Evolutionary conservation across 169 alveolate genomes (phyloP).

Genomic region (Plasmodium berghei): DNA sequence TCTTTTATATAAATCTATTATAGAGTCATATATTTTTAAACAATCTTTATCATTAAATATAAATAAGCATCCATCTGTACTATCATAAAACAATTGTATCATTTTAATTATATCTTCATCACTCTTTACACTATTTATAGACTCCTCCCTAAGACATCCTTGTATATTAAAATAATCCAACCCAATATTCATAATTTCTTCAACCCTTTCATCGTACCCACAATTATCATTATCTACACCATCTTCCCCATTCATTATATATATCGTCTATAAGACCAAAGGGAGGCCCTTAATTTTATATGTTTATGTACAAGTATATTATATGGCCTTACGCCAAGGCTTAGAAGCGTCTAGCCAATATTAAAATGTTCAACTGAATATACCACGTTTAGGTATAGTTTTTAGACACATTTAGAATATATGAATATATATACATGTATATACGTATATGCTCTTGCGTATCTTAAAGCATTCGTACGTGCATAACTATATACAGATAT

Average conservation of each 20-base stretch:
- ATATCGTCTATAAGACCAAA: too few species aligned
- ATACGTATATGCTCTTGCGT: background rate
- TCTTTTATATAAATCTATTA: conserved; percentile 40
- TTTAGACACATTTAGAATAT: too few species aligned
- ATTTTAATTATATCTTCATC: conserved; percentile 44
- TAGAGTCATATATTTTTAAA: conserved; percentile 30
- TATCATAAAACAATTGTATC: conserved; percentile 5
- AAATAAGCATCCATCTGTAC: conserved; percentile 54
- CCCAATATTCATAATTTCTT: conserved; percentile 20
- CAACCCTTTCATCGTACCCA: conserved; percentile 23
- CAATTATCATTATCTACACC: conserved; percentile 11
- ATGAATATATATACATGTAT: too few species aligned
- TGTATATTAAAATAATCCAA: conserved; percentile 32
- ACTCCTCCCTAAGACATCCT: conserved; percentile 41
- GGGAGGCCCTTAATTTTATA: too few species aligned
- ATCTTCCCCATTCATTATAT: conserved; percentile 20
- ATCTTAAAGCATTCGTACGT: background rate
- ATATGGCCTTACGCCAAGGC: too few species aligned
- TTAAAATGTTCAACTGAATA: too few species aligned
- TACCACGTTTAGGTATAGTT: too few species aligned
- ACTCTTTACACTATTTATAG: conserved; percentile 15
- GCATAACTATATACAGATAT: background rate
- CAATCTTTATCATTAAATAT: conserved; percentile 48
- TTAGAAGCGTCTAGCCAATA: too few species aligned
- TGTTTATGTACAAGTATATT: too few species aligned